A percentile compares a stretch with the other conserved stretches of the same genome.
Evolutionary conservation across 163 green algal genomes (phyloP).

Genomic region (Chlorella variabilis): DNA sequence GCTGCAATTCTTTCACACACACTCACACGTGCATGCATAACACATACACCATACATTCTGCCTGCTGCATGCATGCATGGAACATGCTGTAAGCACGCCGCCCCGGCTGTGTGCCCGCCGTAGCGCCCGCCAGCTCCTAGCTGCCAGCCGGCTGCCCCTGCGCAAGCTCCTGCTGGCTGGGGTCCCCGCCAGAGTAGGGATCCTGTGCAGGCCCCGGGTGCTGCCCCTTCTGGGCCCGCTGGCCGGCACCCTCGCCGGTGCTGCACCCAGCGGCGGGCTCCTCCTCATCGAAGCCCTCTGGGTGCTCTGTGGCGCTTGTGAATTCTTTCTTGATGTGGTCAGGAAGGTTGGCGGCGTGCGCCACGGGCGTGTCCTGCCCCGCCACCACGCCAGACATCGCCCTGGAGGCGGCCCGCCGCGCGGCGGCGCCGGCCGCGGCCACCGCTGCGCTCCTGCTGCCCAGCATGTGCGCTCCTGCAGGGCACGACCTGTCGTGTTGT

Average conservation of each 20-base stretch:
- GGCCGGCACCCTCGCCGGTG: too few species aligned
- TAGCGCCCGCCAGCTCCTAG: neutral
- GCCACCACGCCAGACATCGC: neutral
- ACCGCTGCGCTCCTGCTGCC: neutral
- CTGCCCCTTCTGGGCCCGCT: neutral
- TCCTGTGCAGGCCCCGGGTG: neutral
- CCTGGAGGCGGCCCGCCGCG: neutral
- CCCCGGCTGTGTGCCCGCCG: too few species aligned
- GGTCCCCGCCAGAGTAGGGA: neutral
- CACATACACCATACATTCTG: too few species aligned
- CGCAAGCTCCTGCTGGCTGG: neutral
- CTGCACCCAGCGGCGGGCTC: neutral
- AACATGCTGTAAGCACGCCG: too few species aligned
- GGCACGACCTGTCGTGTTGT: too few species aligned
- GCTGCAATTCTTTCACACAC: too few species aligned
- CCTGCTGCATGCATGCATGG: too few species aligned
- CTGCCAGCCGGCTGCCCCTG: neutral
- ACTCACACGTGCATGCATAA: too few species aligned
- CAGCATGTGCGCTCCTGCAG: too few species aligned
- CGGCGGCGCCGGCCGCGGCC: neutral
- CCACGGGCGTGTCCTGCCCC: conserved; percentile 11
- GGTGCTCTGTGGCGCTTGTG: neutral
- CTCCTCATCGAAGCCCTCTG: neutral
- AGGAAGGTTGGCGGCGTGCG: neutral
- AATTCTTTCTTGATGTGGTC: conserved; percentile 5